Percentiles rank a stretch among this genome's conserved stretches.
Evolutionary conservation across 2,329 filamentous ascomycete species (phyloP).

Genomic region (Sclerotinia minor): DNA sequence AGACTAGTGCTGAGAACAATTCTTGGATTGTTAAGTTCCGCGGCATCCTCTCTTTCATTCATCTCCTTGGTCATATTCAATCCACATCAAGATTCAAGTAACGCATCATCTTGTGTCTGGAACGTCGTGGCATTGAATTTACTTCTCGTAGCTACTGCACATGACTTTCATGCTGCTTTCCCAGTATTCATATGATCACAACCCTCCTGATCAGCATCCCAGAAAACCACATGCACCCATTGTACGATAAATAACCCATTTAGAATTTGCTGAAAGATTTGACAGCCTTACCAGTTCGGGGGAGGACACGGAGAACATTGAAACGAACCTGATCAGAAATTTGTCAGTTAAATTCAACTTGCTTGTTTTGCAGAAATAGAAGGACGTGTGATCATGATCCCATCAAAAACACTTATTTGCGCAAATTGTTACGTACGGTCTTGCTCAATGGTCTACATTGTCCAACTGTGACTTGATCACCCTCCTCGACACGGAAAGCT

Average conservation of each 20-base stretch:
- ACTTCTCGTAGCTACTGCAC: slow-evolving; percentile 40
- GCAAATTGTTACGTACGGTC: slow-evolving; percentile 71
- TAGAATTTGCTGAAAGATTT: slow-evolving; percentile 99
- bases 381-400: background rate
- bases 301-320: slow-evolving; percentile 98
- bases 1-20: background rate
- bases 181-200: slow-evolving; percentile 39
- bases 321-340: slow-evolving; percentile 76
- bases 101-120: slow-evolving; percentile 27
- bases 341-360: background rate
- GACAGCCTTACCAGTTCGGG: slow-evolving; percentile 93
- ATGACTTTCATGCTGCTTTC: slow-evolving; percentile 36
- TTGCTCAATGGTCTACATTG: slow-evolving; percentile 99
- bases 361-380: background rate
- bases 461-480: slow-evolving; percentile 98
- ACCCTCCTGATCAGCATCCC: slow-evolving; percentile 40
- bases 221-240: slow-evolving; percentile 41
- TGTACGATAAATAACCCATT: slow-evolving; percentile 42
- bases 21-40: background rate
- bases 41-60: background rate
- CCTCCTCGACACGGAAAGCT: slow-evolving; percentile 99
- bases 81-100: slow-evolving; percentile 12
- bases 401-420: background rate
- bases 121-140: slow-evolving; percentile 38
- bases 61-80: slow-evolving; percentile 3